Evolutionary conservation across 768 basidiomycete species (phyloP).

Genomic region (Cytidiella melzeri): DNA sequence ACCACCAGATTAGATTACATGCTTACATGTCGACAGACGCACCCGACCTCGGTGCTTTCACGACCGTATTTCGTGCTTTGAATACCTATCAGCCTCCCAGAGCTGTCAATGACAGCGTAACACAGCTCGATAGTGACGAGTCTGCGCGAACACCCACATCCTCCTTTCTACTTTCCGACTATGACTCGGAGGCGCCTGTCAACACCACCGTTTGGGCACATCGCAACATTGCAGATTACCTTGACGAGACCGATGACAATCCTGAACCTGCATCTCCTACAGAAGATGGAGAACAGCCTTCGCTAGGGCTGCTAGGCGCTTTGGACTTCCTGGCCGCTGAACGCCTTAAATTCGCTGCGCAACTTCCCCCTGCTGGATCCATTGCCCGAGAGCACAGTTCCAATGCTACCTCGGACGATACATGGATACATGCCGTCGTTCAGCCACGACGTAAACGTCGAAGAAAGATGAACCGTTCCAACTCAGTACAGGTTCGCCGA

Average conservation of each 20-base stretch:
- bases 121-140: conserved; percentile 15
- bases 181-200: conserved; percentile 29
- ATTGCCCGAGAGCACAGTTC: conserved; percentile 18
- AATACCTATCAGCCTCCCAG: conserved; percentile 48
- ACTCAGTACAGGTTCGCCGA: conserved; percentile 15
- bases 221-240: conserved; percentile 51
- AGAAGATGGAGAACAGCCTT: conserved; percentile 36
- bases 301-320: conserved; percentile 69
- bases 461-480: conserved; percentile 14
- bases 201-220: conserved; percentile 66
- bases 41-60: conserved; percentile 72
- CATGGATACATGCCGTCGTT: conserved; percentile 36
- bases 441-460: conserved; percentile 31
- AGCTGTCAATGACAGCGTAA: conserved; percentile 17
- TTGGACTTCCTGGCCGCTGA: conserved; percentile 59
- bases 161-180: conserved; percentile 31
- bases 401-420: conserved; percentile 29
- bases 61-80: conserved; percentile 61
- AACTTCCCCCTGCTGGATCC: conserved; percentile 10
- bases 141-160: conserved; percentile 22
- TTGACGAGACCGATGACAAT: conserved; percentile 17
- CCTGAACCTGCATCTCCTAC: conserved; percentile 24
- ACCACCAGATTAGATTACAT: not conserved
- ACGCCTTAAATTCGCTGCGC: conserved; percentile 19
- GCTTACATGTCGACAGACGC: conserved; percentile 35